Evolutionary conservation across 768 basidiomycete species (phyloP), one percentile per base, ranked within the genome.

Genomic region (Asterophora parasitica): DNA sequence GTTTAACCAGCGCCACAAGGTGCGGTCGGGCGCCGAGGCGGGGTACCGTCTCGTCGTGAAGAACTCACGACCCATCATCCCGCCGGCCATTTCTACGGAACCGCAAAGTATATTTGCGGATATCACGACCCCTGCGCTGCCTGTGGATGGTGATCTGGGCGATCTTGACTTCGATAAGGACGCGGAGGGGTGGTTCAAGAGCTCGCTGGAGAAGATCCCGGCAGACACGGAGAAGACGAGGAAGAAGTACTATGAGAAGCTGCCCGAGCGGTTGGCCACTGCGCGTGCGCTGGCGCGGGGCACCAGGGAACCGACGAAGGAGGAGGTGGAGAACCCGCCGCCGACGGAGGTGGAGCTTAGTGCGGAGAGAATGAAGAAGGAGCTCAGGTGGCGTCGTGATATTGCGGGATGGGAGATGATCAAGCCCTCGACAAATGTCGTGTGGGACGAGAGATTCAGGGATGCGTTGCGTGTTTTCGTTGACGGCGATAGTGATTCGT

Each of bases 321-420:
- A 87, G 50, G 95, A 97, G 65, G 57, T 65, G 36, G 74, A 73
- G 11, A 77, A 85, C 56, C 89, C 91, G 2, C 90, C 92, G 3
- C 82, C 82, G 23, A 92, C 87, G 1, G 92, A 97, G 67, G 85
- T 89, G 16, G 90, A 96, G 61, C 72, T 98, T 48, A 80, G 87
- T 37, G 85, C 85, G 32, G 92, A 97, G 67, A 74, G 95, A 55
- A 64, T 92, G 64, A 85, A 86, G 66, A 95, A 93, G 68, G 95
- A 98, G 69, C 64, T 82, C 56, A 73, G 81, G 57, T 98, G 95
- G 95, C 77, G 81, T 37, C 74, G 78, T 16, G 88, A 94, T 57
- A 68, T 86, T 46, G 74, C 74, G 42, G 93, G 89, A 2, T 97
- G 88, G 87, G 74, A 77, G 33, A 78, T 92, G 46, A 72, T 94